Conservation (phyloP, 1,139 yeast species). For the Debaryomyces psychrophilus region DNA sequence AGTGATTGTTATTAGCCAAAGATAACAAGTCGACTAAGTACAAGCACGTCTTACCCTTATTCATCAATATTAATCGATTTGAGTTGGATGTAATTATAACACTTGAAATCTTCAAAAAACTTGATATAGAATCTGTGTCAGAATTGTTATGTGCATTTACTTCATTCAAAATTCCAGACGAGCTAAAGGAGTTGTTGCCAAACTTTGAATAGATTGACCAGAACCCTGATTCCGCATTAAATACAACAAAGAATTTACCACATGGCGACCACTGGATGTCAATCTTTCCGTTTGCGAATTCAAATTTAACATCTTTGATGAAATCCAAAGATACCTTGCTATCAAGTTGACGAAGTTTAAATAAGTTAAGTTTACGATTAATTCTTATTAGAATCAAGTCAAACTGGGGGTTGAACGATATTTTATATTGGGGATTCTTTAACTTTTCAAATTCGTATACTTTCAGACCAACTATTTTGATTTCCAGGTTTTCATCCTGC, state of each 20-base stretch:
- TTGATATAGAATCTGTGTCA: slow-evolving; percentile 15
- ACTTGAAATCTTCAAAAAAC: slow-evolving; percentile 27
- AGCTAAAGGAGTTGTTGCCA: slow-evolving; percentile 37
- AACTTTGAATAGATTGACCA: slow-evolving; percentile 44
- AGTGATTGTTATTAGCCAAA: slow-evolving; percentile 15
- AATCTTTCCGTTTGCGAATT: slow-evolving; percentile 9
- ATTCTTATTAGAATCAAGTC: slow-evolving; percentile 25
- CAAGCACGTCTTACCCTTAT: slow-evolving; percentile 22
- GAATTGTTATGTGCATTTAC: slow-evolving; percentile 22
- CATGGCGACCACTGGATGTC: slow-evolving; percentile 37
- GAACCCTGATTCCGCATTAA: slow-evolving; percentile 24
- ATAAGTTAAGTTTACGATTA: slow-evolving; percentile 17
- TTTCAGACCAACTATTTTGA: slow-evolving; percentile 20
- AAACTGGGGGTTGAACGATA: slow-evolving; percentile 32
- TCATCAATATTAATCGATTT: slow-evolving; percentile 27
- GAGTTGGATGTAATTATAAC: slow-evolving; percentile 33
- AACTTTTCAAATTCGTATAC: slow-evolving; percentile 14
- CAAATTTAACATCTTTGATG: slow-evolving; percentile 17
- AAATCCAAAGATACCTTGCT: slow-evolving; percentile 13
- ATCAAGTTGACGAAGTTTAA: slow-evolving; percentile 16
- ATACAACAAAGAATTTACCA: slow-evolving; percentile 36
- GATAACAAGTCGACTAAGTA: slow-evolving; percentile 28
- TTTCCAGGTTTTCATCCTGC: slow-evolving; percentile 15
- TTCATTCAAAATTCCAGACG: slow-evolving; percentile 30
- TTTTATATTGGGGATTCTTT: slow-evolving; percentile 11